Evolutionary conservation across 2,329 filamentous ascomycete species (phyloP), one percentile per base, ranked within the genome.

Genomic region (Magnaporthiopsis incrustans): DNA sequence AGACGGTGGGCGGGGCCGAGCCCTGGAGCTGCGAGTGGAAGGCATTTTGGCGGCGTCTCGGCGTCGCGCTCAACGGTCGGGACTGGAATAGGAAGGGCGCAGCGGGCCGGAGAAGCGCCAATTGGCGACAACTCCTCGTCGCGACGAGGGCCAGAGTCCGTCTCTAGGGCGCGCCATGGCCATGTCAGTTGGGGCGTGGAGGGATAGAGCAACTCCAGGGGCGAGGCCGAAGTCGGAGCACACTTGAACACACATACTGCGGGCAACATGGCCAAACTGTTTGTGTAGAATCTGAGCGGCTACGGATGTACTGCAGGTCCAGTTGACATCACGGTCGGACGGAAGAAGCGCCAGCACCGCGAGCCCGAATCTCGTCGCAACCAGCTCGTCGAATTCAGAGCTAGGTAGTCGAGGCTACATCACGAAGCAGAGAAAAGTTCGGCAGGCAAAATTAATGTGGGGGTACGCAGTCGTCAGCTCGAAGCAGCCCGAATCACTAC

Each of bases 21-120:
- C 83, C 83, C 65, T 89, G 82, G 64, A 85, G 79, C 72, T 89
- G 84, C 2, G 87, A 82, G 65, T 85, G 85, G 71, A 90, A 90
- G 65, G 82, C 83, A 72, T 85, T 78, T 67, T 81, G 80, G 63
- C 73, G 72, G 62, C 72, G 11, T 22, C 33, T 6, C 6, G 61
- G 56, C 15, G 61, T 63, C 32, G 30, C 33, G 61, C 61, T 63
- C 32, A 59, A 33, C 32, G 22, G 50, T n/a, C 61, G 57, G 61
- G 33, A 2, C 32, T 57, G 53, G 12, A 22, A 30, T 18, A 26
- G 26, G 15, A 32, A 38, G 61, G 30, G 26, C 3, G n/a, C 30
- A 10, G 50, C 53, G 63, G 58, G 59, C 59, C 30, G 59, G 64
- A 59, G 56, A 27, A 50, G 44, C 44, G 44, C 38, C 15, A 68